A percentile compares a stretch with the other conserved stretches of the same genome.
Evolutionary conservation across 2,329 filamentous ascomycete species (phyloP).

Genomic region (Ustulina deusta): DNA sequence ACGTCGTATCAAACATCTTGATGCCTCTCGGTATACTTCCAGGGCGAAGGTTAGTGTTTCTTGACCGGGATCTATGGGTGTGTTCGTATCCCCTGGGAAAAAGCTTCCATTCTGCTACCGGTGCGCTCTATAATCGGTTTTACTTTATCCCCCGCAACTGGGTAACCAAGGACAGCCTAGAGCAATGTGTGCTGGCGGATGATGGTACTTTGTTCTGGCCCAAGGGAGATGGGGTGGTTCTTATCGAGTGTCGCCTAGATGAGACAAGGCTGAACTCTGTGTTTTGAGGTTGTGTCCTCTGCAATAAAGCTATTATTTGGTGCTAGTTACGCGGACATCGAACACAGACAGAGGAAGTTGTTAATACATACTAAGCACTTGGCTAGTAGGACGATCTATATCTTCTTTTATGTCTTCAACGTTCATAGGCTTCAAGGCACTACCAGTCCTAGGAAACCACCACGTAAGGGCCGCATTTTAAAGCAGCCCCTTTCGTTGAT

Average conservation of each 20-base stretch:
- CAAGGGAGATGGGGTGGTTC: slow-evolving; percentile 15
- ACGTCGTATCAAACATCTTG: slow-evolving; percentile 9
- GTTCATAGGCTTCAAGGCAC: too few species aligned
- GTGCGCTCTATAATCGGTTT: slow-evolving; percentile 11
- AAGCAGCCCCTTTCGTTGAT: slow-evolving; percentile 39
- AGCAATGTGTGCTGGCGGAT: slow-evolving; percentile 12
- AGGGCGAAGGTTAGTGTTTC: slow-evolving; percentile 3
- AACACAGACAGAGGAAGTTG: too few species aligned
- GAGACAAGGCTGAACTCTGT: slow-evolving; percentile 12
- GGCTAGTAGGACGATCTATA: too few species aligned
- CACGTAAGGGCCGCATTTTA: slow-evolving; percentile 14
- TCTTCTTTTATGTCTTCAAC: too few species aligned
- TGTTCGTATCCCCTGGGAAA: slow-evolving; percentile 11
- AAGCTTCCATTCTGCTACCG: slow-evolving; percentile 4
- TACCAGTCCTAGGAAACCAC: not conserved
- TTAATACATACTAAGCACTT: too few species aligned
- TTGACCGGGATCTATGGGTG: slow-evolving; percentile 13
- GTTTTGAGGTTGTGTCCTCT: not conserved
- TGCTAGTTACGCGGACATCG: too few species aligned
- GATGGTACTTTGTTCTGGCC: slow-evolving; percentile 24
- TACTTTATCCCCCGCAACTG: slow-evolving; percentile 22
- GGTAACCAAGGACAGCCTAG: slow-evolving; percentile 13
- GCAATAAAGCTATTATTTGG: not conserved
- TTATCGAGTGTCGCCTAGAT: slow-evolving; percentile 16
- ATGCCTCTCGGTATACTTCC: slow-evolving; percentile 18